Evolutionary conservation across 73 alveolate genomes (phyloP).

Genomic region (Stentor roeselii): DNA sequence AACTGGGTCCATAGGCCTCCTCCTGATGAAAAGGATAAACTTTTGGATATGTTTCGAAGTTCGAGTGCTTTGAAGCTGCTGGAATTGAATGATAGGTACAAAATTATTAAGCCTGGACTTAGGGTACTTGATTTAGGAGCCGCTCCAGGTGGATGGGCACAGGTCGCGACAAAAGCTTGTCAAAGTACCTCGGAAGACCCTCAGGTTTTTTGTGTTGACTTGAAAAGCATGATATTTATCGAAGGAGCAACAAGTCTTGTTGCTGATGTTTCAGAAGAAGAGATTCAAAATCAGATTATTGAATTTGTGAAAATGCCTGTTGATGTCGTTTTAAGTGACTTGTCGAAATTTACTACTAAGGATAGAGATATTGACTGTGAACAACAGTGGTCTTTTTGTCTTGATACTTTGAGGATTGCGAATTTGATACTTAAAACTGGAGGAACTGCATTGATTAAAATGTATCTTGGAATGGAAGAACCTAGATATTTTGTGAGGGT

Average conservation of each 20-base stretch:
- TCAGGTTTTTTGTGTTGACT: conserved; percentile 64
- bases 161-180: conserved; percentile 56
- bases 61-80: conserved; percentile 78
- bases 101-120: conserved; percentile 51
- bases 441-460: conserved; percentile 70
- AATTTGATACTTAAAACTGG: conserved; percentile 55
- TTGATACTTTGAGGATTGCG: conserved; percentile 46
- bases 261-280: conserved; percentile 58
- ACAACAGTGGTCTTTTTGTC: conserved; percentile 43
- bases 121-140: conserved; percentile 80
- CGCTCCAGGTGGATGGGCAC: conserved; percentile 92
- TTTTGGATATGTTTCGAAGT: conserved; percentile 40
- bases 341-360: conserved; percentile 74
- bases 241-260: conserved; percentile 54
- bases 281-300: conserved; percentile 19
- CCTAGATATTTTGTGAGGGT: conserved; percentile 40
- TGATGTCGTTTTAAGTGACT: conserved; percentile 71
- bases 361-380: conserved; percentile 69
- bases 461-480: conserved; percentile 62
- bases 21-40: neutral
- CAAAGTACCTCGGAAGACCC: conserved; percentile 30
- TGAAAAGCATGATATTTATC: conserved; percentile 44
- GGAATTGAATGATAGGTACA: conserved; percentile 63
- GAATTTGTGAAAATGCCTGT: conserved; percentile 33
- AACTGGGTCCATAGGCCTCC: neutral